These are phyloP conservation scores for Teratosphaeria nubilosa DNA, from an alignment of 2,329 filamentous ascomycete species.

Conservation along the genomic window DNA sequence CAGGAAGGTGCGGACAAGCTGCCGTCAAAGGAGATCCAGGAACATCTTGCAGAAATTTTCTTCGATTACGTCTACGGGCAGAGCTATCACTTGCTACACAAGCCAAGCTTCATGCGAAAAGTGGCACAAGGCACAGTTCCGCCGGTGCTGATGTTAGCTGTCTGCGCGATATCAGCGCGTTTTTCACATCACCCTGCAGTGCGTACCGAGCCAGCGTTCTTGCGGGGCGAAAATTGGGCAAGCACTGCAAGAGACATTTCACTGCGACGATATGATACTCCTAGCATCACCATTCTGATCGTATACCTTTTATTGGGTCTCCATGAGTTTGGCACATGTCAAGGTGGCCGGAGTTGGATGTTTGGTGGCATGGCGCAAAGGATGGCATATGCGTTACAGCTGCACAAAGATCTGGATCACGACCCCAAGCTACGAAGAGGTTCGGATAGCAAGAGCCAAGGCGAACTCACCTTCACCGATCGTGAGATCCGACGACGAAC, in stretches of 20 bases:
- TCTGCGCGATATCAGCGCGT: conserved; percentile 89
- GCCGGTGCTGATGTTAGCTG: conserved; percentile 82
- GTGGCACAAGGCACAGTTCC: conserved; percentile 69
- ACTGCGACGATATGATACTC: conserved; percentile 78
- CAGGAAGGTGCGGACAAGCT: conserved; percentile 74
- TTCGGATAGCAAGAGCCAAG: conserved; percentile 14
- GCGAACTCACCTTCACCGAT: conserved; percentile 66
- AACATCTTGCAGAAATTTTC: conserved; percentile 87
- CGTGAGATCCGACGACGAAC: conserved; percentile 84
- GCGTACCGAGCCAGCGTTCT: conserved; percentile 64
- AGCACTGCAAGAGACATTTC: conserved; percentile 78
- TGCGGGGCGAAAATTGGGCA: conserved; percentile 87
- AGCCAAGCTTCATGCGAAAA: conserved; percentile 92
- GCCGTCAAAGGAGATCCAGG: conserved; percentile 77
- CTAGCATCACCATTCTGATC: conserved; percentile 90
- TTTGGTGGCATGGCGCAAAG: conserved; percentile 88
- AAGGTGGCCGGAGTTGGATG: conserved; percentile 92
- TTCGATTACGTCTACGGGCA: conserved; percentile 96
- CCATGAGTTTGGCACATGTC: conserved; percentile 94
- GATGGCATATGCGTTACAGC: conserved; percentile 91
- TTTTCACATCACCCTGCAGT: conserved; percentile 85
- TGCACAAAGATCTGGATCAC: conserved; percentile 83
- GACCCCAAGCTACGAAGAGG: conserved; percentile 32
- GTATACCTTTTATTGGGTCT: conserved; percentile 80
- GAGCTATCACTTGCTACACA: conserved; percentile 87